Base-by-base conservation (phyloP, 495 filamentous ascomycete species). In the Penicillium atrosanguineum region DNA sequence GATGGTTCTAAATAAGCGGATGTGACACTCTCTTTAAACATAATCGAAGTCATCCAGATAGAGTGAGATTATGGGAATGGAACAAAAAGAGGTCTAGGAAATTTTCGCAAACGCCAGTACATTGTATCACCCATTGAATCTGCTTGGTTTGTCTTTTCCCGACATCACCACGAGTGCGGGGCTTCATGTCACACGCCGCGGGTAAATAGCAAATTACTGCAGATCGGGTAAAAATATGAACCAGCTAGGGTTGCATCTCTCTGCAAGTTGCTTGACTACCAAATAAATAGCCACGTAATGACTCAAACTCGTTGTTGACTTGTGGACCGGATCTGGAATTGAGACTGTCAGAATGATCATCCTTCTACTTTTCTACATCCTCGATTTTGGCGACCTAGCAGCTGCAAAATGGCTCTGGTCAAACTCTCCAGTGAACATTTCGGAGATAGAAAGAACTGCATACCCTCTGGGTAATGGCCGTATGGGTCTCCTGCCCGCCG, bases 381-480 rank as follows among this genome's bases (percentile, higher is more conserved):
- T 39, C 18, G 37, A 12, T 0, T 3, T 31, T 9, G 21, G 47
- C 37, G 3, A 40, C 26, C n/a, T 39, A 31, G 4, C 37, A 28
- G 7, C 5, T 11, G 51, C 51, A 8, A 53, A 53, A 42, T 47
- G 36, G 44, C 51, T 53, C 23, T 66, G 61, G 60, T 57, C 63
- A 16, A 61, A 43, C 19, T 61, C 59, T 29, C 69, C 58, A 19
- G 63, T 53, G 6, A 54, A 42, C 44, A 50, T 36, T 43, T 50
- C 42, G 2, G 50, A 52, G 52, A 55, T 74, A 5, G 52, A 68
- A 42, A 61, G 56, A 21, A 57, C 65, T 3, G 62, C 62, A 8
- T 74, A 71, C 44, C 63, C 69, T 14, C 12, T 74, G 14, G 71
- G 71, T 8, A 74, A 74, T 60, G 71, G 71, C 12, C 63, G 63